phyloP scores from a whole-genome alignment of 2,329 filamentous ascomycete species.

The Aureobasidium pullulans region DNA sequence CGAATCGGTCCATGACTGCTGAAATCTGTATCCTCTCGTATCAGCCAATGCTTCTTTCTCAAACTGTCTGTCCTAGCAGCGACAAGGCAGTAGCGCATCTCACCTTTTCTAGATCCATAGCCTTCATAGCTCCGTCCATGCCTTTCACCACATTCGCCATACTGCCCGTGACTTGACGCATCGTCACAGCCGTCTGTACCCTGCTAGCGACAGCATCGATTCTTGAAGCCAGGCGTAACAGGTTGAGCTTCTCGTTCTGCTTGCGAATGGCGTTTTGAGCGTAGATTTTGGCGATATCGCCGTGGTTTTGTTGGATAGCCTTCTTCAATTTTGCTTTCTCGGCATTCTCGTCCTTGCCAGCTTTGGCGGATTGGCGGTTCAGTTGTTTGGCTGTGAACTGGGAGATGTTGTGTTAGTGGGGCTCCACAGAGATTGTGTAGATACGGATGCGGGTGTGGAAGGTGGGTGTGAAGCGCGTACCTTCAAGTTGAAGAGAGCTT shows the following conservation, averaged over 20 bases:
- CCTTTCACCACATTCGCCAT: conserved; percentile 57
- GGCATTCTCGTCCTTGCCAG: conserved; percentile 52
- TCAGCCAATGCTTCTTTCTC: neutral
- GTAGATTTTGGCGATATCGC: conserved; percentile 56
- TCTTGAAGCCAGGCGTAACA: conserved; percentile 48
- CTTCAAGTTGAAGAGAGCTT: conserved; percentile 56
- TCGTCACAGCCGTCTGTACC: conserved; percentile 58
- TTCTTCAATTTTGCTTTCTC: conserved; percentile 58
- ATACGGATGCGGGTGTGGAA: conserved; percentile 3
- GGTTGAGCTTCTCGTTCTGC: conserved; percentile 54
- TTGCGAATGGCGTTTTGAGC: conserved; percentile 58
- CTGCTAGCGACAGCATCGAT: conserved; percentile 42
- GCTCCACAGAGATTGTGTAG: neutral
- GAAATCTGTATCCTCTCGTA: conserved; percentile 43
- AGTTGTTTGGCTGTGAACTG: conserved; percentile 58
- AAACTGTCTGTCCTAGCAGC: no score
- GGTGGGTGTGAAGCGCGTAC: conserved; percentile 25
- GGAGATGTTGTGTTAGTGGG: conserved; percentile 20
- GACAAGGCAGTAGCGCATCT: neutral
- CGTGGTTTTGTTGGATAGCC: conserved; percentile 53
- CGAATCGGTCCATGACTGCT: conserved; percentile 59
- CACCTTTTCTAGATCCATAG: conserved; percentile 57
- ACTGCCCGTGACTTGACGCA: conserved; percentile 53
- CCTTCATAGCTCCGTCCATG: conserved; percentile 56
- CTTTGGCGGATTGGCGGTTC: conserved; percentile 55